Evolutionary conservation across 306 rosid genomes (phyloP), one percentile per base, ranked within the genome.

Genomic region (Corylus americana): DNA sequence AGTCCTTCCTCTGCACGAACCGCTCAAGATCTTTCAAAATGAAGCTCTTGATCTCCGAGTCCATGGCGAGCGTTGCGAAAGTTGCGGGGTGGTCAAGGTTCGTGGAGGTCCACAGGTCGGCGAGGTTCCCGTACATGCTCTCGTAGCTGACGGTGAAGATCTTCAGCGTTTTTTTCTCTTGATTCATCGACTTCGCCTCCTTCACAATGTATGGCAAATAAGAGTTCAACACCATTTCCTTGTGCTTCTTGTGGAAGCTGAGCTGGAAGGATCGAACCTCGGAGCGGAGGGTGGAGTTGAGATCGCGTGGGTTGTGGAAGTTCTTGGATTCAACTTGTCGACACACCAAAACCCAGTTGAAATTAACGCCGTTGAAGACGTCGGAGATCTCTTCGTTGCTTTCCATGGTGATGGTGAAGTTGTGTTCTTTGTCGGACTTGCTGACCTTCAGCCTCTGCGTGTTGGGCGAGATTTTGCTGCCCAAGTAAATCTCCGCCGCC

Each of bases 21-120:
- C 83, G 70, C 51, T 84, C 39, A 3, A 93, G 85, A 54, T 93
- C 98, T 8, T 44, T 78, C 11, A 85, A 29, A 31, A 93, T 82
- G 35, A 89, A 86, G 9, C 76, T 78, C 78, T 84, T 87, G 16
- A 85, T 73, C 29, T 82, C 84, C 0, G 77, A 20, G 45, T 91
- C 93, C 77, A 91, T 27, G 2, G 98, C 93, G 13, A 93, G 70
- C 44, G 90, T 89, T 1, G 90, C 92, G 57, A 91, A 90, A n/a
- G 93, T 90, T 2, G 95, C 55, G 0, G 98, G 97, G 74, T 93
- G 97, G 69, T 91, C 90, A 0, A 93, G 78, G 5, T 84, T 87
- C 3, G 83, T 80, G 2, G 90, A 83, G 1, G 77, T n/a, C 97
- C 97, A 91, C 0, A 72, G 45, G 42, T 85, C 86, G 4, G 77